Evolutionary conservation across 176 grass and related monocot genomes (phyloP).

Genomic region (Oryza glaberrima): DNA sequence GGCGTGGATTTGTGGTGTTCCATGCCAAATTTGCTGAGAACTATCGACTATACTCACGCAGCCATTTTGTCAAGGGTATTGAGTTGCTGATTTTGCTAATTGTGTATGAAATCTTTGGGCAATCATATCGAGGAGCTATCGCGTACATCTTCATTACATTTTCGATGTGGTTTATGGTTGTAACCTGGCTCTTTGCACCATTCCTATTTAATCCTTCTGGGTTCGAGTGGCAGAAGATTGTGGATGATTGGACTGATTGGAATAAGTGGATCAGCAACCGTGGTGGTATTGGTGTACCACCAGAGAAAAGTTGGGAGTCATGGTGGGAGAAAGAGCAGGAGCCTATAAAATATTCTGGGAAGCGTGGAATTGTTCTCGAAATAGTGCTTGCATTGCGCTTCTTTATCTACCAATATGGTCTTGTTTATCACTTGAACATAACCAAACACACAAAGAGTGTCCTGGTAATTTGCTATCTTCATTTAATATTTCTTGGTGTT

Average conservation of each 20-base stretch:
- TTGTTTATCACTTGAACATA: conserved; percentile 94
- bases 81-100: conserved; percentile 90
- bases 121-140: conserved; percentile 71
- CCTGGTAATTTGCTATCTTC: conserved; percentile 58
- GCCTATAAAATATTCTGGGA: conserved; percentile 76
- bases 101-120: conserved; percentile 90
- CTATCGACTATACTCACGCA: conserved; percentile 85
- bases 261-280: conserved; percentile 95
- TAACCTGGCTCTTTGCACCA: conserved; percentile 96
- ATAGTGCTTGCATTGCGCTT: conserved; percentile 80
- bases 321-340: conserved; percentile 98
- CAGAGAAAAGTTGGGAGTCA: conserved; percentile 92
- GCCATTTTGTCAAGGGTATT: conserved; percentile 93
- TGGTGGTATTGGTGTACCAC: conserved; percentile 79
- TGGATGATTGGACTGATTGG: conserved; percentile 97
- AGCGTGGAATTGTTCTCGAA: conserved; percentile 75
- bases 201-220: conserved; percentile 98
- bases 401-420: conserved; percentile 96
- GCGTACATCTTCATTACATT: conserved; percentile 91
- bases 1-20: conserved; percentile 98
- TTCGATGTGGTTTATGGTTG: conserved; percentile 99
- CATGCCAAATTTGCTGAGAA: conserved; percentile 96
- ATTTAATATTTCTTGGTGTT: conserved; percentile 8
- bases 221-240: conserved; percentile 98
- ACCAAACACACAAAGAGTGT: conserved; percentile 66